Conservation (phyloP, 1,284 basidiomycete genomes). For the Moesziomyces sp. region DNA sequence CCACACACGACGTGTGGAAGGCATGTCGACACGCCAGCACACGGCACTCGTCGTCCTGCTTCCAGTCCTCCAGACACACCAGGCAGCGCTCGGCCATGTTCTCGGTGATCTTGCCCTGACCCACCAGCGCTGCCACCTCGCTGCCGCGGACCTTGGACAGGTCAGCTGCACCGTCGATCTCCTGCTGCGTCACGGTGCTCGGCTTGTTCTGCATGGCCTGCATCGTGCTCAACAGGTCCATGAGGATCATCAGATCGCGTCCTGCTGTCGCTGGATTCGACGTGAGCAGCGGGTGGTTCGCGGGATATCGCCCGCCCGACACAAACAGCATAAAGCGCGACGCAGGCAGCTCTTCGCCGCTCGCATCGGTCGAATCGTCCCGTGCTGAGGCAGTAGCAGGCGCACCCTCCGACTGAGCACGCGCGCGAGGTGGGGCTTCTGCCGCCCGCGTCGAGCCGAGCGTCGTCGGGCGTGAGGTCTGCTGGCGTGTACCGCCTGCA, state of each 20-base stretch:
- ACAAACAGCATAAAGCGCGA: slow-evolving; percentile 65
- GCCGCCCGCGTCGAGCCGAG: slow-evolving; percentile 18
- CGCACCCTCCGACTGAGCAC: slow-evolving; percentile 19
- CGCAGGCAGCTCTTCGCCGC: slow-evolving; percentile 31
- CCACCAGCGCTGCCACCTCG: slow-evolving; percentile 36
- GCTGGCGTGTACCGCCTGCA: slow-evolving; percentile 24
- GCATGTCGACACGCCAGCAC: slow-evolving; percentile 59
- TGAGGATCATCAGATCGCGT: slow-evolving; percentile 64
- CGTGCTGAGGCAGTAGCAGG: neutral
- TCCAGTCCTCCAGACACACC: slow-evolving; percentile 65
- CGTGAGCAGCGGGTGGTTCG: slow-evolving; percentile 60
- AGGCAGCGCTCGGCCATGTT: slow-evolving; percentile 63
- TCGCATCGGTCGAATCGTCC: slow-evolving; percentile 3
- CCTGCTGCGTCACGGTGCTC: slow-evolving; percentile 54
- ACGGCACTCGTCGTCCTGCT: slow-evolving; percentile 56
- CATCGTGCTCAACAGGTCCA: slow-evolving; percentile 63
- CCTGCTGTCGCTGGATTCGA: slow-evolving; percentile 55
- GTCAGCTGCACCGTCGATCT: slow-evolving; percentile 55
- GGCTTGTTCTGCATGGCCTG: slow-evolving; percentile 56
- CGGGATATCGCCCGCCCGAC: slow-evolving; percentile 61
- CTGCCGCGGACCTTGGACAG: slow-evolving; percentile 42
- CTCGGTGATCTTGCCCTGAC: slow-evolving; percentile 54
- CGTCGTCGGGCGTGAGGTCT: slow-evolving; percentile 37
- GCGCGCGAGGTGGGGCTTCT: slow-evolving; percentile 10
- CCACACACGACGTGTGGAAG: slow-evolving; percentile 60